Evolutionary conservation across 495 filamentous ascomycete species (phyloP).

Genomic region (Copromyces sp.): DNA sequence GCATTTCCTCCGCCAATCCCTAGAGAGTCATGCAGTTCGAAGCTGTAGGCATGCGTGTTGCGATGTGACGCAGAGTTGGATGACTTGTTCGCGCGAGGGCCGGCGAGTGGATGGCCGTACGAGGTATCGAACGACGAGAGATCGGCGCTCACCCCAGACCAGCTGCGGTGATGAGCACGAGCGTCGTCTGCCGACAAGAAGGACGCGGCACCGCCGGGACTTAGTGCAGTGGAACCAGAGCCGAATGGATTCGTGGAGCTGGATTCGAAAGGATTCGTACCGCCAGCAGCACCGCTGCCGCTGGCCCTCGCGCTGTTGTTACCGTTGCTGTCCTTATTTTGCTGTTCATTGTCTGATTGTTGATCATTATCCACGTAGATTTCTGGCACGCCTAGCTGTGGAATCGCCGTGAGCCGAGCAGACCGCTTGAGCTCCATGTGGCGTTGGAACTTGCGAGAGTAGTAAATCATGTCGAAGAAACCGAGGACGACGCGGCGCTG

Average conservation of each 20-base stretch:
- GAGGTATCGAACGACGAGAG: constrained; percentile 33
- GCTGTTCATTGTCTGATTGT: constrained; percentile 5
- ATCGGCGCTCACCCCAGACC: constrained; percentile 28
- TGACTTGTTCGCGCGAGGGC: constrained; percentile 20
- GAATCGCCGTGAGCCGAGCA: constrained; percentile 63
- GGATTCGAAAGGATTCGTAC: not conserved
- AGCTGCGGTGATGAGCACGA: constrained; percentile 28
- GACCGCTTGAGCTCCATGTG: constrained; percentile 55
- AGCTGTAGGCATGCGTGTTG: constrained; percentile 31
- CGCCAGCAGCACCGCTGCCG: not conserved
- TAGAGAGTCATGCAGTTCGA: constrained; percentile 28
- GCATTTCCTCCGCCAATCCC: not conserved
- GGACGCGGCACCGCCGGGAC: not conserved
- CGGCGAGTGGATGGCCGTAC: constrained; percentile 33
- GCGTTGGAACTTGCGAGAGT: constrained; percentile 70
- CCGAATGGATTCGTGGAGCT: constrained; percentile 5
- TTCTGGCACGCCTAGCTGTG: constrained; percentile 78
- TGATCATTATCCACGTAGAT: constrained; percentile 72
- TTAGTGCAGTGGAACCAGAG: constrained; percentile 12
- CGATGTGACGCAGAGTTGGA: constrained; percentile 18
- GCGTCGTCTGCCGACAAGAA: constrained; percentile 28
- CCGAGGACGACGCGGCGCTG: constrained; percentile 78
- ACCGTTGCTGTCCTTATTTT: not conserved
- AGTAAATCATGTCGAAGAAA: constrained; percentile 94
- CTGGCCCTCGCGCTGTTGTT: not conserved